Evolutionary conservation across 805 yeast species (phyloP).

Genomic region (Wickerhamia fluorescens): DNA sequence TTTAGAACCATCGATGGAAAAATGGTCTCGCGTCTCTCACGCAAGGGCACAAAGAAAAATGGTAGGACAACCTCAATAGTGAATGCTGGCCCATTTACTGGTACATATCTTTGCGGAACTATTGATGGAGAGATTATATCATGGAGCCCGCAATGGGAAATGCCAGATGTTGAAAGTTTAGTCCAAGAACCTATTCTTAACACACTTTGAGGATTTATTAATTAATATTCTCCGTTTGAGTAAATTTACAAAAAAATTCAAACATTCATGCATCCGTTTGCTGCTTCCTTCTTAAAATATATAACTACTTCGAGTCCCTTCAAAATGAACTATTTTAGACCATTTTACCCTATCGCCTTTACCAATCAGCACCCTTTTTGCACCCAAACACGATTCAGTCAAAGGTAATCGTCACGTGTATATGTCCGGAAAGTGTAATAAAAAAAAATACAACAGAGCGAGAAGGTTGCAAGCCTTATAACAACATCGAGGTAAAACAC

Average conservation of each 20-base stretch:
- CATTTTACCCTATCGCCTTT: no score
- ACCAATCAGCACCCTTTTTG: no score
- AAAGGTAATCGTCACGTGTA: no score
- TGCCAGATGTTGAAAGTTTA: constrained; percentile 2
- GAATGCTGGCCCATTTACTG: constrained; percentile 37
- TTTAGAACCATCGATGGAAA: constrained; percentile 57
- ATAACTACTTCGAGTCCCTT: no score
- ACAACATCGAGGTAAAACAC: no score
- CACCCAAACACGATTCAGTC: no score
- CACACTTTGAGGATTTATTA: neutral
- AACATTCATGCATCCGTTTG: neutral
- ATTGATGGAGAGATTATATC: constrained; percentile 57
- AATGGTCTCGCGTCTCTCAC: constrained; percentile 48
- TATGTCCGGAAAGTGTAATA: no score
- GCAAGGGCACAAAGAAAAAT: constrained; percentile 32
- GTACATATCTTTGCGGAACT: constrained; percentile 52
- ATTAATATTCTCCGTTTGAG: neutral
- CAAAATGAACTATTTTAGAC: no score
- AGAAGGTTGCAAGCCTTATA: no score
- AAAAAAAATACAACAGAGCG: no score
- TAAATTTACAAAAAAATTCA: neutral
- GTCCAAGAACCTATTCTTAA: neutral
- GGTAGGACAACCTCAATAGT: constrained; percentile 48
- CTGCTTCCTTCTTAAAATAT: no score
- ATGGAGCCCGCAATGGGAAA: constrained; percentile 36